Evolutionary conservation across 371 early-diverging fungal species (phyloP), one percentile per base, ranked within the genome.

Genomic region (Mortierella sp.): DNA sequence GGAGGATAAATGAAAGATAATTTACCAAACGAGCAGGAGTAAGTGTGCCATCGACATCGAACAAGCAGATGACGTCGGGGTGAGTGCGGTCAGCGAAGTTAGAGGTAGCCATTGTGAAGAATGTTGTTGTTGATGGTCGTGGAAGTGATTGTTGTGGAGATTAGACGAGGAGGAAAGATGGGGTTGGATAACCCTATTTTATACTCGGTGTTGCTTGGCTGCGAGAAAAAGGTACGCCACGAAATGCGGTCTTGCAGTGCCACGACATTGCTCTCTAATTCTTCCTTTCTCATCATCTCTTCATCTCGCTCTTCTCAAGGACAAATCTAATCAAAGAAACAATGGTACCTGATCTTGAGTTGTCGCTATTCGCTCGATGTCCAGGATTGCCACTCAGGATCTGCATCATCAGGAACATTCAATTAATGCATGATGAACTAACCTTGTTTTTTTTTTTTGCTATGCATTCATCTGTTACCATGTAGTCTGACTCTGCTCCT

Each of bases 1-100:
- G 28, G 28, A 28, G 28, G 28, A 45, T 1, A 63, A 10, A 55
- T 50, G 3, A 28, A 28, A 19, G 13, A 16, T 21, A 24, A 19
- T 53, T 62, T 63, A 96, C 97, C 85, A 89, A 87, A 78, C 99
- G 94, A 52, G 98, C 98, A 53, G 98, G 98, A 7, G 99, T 98
- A 74, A 99, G 87, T 9, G 99, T 99, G 69, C 99, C 99, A 84
- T 99, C 99, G 43, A 99, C 99, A 87, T 99, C 99, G 82, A 99
- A 99, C 47, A 99, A 92, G 67, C 96, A 94, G 74, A 98, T 86
- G 72, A 93, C 94, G 83, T 94, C 91, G 58, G 97, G 95, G 24
- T 87, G 86, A 52, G 88, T 83, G 77, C 96, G 94, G 77, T 90
- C 87, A 68, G 88, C 40, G 76, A 88, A 91, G 58, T 57, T 63